Conservation (phyloP, 2,329 filamentous ascomycete genomes). For the Coleophoma eucalyptorum region DNA sequence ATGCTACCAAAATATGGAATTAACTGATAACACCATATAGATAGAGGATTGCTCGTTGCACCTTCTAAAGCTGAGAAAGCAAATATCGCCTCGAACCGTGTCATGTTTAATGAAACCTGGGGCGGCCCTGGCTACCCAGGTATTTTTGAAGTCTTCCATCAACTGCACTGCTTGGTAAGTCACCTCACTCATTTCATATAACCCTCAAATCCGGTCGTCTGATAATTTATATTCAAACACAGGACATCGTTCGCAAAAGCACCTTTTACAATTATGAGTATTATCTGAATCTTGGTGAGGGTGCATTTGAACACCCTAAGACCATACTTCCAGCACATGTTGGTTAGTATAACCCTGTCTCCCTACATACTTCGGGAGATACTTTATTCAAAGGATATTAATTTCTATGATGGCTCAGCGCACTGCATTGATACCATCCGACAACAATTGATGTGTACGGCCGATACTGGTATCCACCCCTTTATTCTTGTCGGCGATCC, state of each 20-base stretch:
- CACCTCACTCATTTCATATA: neutral
- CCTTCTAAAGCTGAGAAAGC: neutral
- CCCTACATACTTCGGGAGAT: too few species aligned
- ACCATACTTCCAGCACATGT: neutral
- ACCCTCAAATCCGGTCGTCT: neutral
- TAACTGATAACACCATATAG: neutral
- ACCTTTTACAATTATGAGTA: neutral
- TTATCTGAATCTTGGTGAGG: neutral
- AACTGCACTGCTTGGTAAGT: neutral
- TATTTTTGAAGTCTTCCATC: neutral
- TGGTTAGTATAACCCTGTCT: neutral
- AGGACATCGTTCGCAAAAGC: neutral
- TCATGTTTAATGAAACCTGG: neutral
- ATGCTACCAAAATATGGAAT: neutral
- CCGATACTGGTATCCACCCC: neutral
- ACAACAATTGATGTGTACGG: conserved; percentile 1
- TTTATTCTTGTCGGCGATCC: neutral
- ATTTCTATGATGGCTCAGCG: neutral
- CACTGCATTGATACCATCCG: neutral
- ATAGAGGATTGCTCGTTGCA: neutral
- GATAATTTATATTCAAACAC: neutral
- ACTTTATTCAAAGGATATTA: neutral
- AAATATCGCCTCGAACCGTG: neutral
- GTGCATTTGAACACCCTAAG: neutral
- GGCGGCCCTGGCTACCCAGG: neutral